Base-by-base conservation (phyloP, 176 grass and related monocot species). In the Phoenix roebelenii region DNA sequence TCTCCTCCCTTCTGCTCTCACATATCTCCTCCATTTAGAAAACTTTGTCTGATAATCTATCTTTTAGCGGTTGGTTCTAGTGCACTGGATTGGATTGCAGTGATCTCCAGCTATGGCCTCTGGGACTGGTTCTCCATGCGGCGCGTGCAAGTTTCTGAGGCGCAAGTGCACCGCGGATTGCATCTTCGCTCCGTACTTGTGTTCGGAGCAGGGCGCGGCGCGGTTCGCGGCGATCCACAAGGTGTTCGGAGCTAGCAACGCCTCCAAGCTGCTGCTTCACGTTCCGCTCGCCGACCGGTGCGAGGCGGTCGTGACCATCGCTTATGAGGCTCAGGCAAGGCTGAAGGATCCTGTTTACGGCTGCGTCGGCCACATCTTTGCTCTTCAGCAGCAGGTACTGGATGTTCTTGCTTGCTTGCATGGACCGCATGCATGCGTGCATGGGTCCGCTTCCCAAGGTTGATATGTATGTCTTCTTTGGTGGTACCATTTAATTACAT, bases 211-310 rank as follows among this genome's bases (percentile, higher is more conserved):
- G 17, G 58, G 58, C 15, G 58, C 26, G 2, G 58, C 26, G 10
- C 16, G 15, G 24, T 60, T 60, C 15, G 58, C 58, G 16, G 58
- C 58, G 5, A 60, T 60, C 25, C 58, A 60, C 16, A 60, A 60
- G 58, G 58, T 60, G 15, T 60, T 60, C 16, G 58, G 58, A 1
- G 58, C 58, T 4, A 60, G 58, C 25, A 60, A 60, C 58, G 58
- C 35, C 25, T 60, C 58, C 16, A 60, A 60, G 58, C 16, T 60
- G 25, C 58, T 60, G 16, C 58, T 60, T 5, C 26, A 30, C 25
- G 23, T 60, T 5, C 58, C 26, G 16, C 23, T 18, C 4, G 16
- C 26, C 4, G 58, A 60, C 58, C 58, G 58, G 15, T 60, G 58
- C 17, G 58, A 60, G 58, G 58, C 58, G 26, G 17, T 60, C 3